phyloP scores from a whole-genome alignment of 2,329 filamentous ascomycete genomes.

The Calonectria pteridis region DNA sequence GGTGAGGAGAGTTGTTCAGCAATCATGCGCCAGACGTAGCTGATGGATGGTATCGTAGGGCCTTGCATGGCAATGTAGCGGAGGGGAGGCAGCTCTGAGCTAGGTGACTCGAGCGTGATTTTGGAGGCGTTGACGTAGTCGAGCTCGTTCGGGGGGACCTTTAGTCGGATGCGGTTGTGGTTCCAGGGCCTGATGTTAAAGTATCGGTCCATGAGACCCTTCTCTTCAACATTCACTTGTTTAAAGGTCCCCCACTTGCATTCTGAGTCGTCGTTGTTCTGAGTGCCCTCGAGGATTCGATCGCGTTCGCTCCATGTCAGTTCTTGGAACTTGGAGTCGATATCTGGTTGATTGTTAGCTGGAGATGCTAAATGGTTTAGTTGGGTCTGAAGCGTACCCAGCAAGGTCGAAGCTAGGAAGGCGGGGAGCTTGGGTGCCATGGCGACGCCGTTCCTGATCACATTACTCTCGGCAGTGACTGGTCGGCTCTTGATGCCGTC shows the following conservation, averaged over 20 bases:
- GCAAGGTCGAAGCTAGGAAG: constrained; percentile 53
- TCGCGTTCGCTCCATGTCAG: constrained; percentile 66
- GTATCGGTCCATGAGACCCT: constrained; percentile 79
- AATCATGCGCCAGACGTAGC: constrained; percentile 96
- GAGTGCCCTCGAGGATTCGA: constrained; percentile 56
- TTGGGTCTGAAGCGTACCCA: constrained; percentile 47
- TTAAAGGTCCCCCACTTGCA: constrained; percentile 53
- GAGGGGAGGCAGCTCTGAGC: constrained; percentile 55
- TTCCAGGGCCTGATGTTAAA: constrained; percentile 91
- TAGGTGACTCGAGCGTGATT: constrained; percentile 66
- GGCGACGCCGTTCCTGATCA: constrained; percentile 30
- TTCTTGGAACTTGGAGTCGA: constrained; percentile 65
- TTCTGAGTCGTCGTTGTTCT: constrained; percentile 50
- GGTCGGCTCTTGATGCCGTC: constrained; percentile 49
- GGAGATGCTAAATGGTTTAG: neutral
- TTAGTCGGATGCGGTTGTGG: constrained; percentile 84
- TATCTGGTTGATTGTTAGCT: constrained; percentile 51
- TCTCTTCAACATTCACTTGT: constrained; percentile 47
- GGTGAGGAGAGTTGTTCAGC: constrained; percentile 79
- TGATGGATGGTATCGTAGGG: constrained; percentile 80
- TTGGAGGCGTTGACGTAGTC: constrained; percentile 89
- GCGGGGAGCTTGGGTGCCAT: constrained; percentile 49
- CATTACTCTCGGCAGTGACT: constrained; percentile 34
- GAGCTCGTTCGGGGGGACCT: constrained; percentile 78
- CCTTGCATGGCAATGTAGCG: constrained; percentile 95